Evolutionary conservation across 495 filamentous ascomycete genomes (phyloP).

Genomic region (Filosporella fistucella): DNA sequence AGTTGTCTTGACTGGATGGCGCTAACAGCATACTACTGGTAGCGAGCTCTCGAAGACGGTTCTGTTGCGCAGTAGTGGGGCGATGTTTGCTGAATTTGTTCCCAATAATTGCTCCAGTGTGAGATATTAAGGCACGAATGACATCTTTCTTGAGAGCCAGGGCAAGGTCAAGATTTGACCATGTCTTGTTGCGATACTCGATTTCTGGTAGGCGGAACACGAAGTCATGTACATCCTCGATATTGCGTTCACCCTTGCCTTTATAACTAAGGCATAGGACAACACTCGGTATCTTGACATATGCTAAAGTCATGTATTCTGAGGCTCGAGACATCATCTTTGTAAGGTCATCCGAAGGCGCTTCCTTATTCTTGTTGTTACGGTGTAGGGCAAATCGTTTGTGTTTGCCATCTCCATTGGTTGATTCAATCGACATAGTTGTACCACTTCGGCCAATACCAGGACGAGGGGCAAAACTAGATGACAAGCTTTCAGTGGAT

Average conservation of each 20-base stretch:
- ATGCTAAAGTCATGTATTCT: slow-evolving; percentile 95
- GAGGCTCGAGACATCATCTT: slow-evolving; percentile 96
- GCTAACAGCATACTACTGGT: slow-evolving; percentile 50
- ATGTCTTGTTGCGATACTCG: slow-evolving; percentile 97
- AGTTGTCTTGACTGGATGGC: slow-evolving; percentile 17
- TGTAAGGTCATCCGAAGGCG: slow-evolving; percentile 81
- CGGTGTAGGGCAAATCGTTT: slow-evolving; percentile 49
- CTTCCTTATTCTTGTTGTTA: slow-evolving; percentile 47
- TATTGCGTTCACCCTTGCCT: slow-evolving; percentile 87
- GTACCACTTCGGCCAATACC: slow-evolving; percentile 43
- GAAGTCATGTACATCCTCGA: slow-evolving; percentile 95
- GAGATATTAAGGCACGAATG: slow-evolving; percentile 88
- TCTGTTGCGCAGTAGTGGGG: slow-evolving; percentile 71
- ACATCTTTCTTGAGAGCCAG: slow-evolving; percentile 89
- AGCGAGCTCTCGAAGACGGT: slow-evolving; percentile 75
- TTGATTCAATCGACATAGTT: slow-evolving; percentile 34
- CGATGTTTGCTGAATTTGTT: slow-evolving; percentile 89
- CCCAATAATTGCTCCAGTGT: slow-evolving; percentile 92
- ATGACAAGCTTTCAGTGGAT: slow-evolving; percentile 63
- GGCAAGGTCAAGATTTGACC: slow-evolving; percentile 95
- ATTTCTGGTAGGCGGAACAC: slow-evolving; percentile 93
- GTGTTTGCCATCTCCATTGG: slow-evolving; percentile 37
- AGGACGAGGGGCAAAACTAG: slow-evolving; percentile 37
- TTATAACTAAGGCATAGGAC: slow-evolving; percentile 97
- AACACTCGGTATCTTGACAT: slow-evolving; percentile 90